Evolutionary conservation across 2,329 filamentous ascomycete genomes (phyloP), one percentile per base, ranked within the genome.

Genomic region (Aureobasidium sp.): DNA sequence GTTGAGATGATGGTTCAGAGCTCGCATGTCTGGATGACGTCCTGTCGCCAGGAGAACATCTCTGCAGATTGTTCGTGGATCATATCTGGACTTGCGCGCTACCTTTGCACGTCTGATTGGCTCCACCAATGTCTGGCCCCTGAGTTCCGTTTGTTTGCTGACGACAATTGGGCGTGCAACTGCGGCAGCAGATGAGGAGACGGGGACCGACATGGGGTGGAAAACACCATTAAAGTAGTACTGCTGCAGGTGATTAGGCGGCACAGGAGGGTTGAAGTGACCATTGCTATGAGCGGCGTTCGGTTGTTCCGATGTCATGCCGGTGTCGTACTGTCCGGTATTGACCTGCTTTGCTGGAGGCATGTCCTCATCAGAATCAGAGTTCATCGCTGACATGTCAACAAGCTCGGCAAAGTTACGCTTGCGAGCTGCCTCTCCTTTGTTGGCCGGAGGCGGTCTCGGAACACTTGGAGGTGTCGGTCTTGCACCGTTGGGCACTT

Each of bases 1-100:
- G 48, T 68, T 68, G 36, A 88, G 73, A 73, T 88, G 85, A 34
- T 78, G 76, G 67, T 89, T 89, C 39, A 89, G 71, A 2, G 77
- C 72, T 29, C 79, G 73, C 70, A 85, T 82, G 11, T 79, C 79
- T 0, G 85, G 85, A 69, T 88, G 85, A 62, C 81, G 80, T 17
- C 84, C 84, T 14, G 83, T 78, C 17, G 84, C 82, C 55, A 87
- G 79, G 12, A 88, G 74, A 7, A 89, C 78, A 69, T 87, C 84
- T 56, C 84, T 75, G 5, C 85, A 85, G 64, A 88, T 85, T 0
- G 84, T 87, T 48, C 79, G 77, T 1, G 81, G 78, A 67, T 87
- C 79, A 68, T 88, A 88, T 17, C 72, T 77, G 6, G 77, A 77
- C 64, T 80, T 81, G 29, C 77, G 73, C 5, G 77, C 71, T 9